Conservation (phyloP, 345 rosid genomes). For the Crucihimalaya himalaica region DNA sequence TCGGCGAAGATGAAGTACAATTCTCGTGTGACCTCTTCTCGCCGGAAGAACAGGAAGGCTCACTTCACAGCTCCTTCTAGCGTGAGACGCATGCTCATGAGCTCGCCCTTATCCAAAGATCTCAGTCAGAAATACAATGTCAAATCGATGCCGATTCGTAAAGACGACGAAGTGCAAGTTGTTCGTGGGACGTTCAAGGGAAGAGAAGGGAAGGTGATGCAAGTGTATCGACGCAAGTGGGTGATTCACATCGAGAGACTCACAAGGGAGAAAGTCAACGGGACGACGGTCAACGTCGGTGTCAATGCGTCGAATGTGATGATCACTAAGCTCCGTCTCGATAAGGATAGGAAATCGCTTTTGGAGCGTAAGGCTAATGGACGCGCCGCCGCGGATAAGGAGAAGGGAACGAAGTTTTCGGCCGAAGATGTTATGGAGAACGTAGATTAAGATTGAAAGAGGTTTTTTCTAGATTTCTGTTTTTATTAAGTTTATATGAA, state of each 20-base stretch:
- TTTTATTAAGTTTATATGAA: background rate
- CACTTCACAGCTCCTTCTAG: slow-evolving; percentile 73
- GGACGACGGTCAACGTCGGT: slow-evolving; percentile 71
- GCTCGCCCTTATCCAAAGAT: slow-evolving; percentile 61
- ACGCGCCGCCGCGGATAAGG: slow-evolving; percentile 66
- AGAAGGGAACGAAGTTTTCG: slow-evolving; percentile 69
- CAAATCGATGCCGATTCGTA: slow-evolving; percentile 66
- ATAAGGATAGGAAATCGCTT: slow-evolving; percentile 63
- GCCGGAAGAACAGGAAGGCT: slow-evolving; percentile 75
- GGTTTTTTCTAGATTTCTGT: background rate
- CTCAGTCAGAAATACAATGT: slow-evolving; percentile 71
- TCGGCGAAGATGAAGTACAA: slow-evolving; percentile 59
- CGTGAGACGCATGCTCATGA: slow-evolving; percentile 65
- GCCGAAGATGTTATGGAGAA: slow-evolving; percentile 72
- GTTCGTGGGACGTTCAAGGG: slow-evolving; percentile 74
- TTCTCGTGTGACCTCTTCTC: slow-evolving; percentile 63
- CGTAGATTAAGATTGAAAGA: slow-evolving; percentile 39
- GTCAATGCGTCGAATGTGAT: slow-evolving; percentile 64
- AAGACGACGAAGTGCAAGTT: slow-evolving; percentile 71
- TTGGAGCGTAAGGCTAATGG: slow-evolving; percentile 76
- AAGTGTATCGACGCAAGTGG: slow-evolving; percentile 72
- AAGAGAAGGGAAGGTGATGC: slow-evolving; percentile 72
- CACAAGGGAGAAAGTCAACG: slow-evolving; percentile 74
- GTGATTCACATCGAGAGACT: slow-evolving; percentile 75
- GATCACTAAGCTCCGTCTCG: slow-evolving; percentile 65